Base-by-base conservation (phyloP, 2,329 filamentous ascomycete species). In the Alternaria sp. region DNA sequence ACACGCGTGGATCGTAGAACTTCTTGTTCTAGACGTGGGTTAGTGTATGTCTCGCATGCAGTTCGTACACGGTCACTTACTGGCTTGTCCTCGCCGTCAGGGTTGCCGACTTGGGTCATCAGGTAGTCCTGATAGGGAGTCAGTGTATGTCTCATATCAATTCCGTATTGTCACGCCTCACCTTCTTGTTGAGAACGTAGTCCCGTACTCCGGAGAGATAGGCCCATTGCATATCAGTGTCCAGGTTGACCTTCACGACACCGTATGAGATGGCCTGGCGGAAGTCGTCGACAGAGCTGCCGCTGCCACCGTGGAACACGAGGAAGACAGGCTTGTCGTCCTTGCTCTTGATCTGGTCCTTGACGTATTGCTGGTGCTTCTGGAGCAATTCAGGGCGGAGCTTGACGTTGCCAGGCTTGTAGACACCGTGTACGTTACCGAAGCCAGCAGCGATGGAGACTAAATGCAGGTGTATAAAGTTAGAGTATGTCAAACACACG, bases 201-300 rank as follows among this genome's bases (percentile, higher is more conserved):
- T 99, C 94, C 66, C 95, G 91, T 83, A 98, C 90, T 82, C 95
- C 95, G 63, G 83, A 83, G 69, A 95, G 86, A 86, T 98, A 99
- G 60, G 94, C 93, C 73, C 75, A 79, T 85, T 98, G 94, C 82
- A 98, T 87, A 78, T 99, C 95, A 50, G 95, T 99, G 83, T 99
- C 95, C 74, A 99, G 85, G 85, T 99, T 99, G 83, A 99, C 95
- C 90, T 99, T 99, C 84, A 97, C 90, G 72, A 99, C 94, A 85
- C 95, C 95, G 81, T 94, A 90, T 78, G 63, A 67, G 58, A 74
- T 74, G 14, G 72, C 72, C 55, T 74, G 64, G 7, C 68, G 85
- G 86, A 91, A 99, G 84, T 99, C 95, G 72, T 92, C 81, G 85
- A 97, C 96, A 79, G 86, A 85, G 68, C 91, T 96, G 70, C 95